Evolutionary conservation across 2,329 filamentous ascomycete genomes (phyloP).

Genomic region (Xylogone sp.): DNA sequence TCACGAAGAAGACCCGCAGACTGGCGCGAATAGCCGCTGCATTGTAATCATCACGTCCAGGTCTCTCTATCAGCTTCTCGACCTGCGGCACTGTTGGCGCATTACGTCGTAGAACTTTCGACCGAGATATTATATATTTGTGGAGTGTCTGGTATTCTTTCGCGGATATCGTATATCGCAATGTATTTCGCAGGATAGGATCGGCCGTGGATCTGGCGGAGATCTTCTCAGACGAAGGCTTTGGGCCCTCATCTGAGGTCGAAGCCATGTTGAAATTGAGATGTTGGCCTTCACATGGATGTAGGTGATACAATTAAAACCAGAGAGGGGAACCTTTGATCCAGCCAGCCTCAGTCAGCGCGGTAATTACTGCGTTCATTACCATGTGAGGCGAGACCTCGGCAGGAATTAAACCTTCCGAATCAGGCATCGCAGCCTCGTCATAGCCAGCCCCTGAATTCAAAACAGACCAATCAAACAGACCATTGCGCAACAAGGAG

Average conservation of each 20-base stretch:
- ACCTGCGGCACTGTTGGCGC: conserved; percentile 54
- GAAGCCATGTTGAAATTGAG: conserved; percentile 12
- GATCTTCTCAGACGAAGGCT: conserved; percentile 6
- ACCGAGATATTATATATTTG: conserved; percentile 74
- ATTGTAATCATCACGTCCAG: conserved; percentile 59
- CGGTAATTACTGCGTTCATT: not conserved
- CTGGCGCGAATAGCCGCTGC: conserved; percentile 67
- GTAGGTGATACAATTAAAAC: not conserved
- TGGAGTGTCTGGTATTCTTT: conserved; percentile 84
- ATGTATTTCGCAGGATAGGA: conserved; percentile 76
- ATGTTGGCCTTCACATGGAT: not conserved
- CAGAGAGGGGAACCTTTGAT: not conserved
- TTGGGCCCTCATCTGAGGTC: conserved; percentile 10
- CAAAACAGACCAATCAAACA: not conserved
- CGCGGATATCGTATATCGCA: conserved; percentile 81
- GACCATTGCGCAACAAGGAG: too few relatives aligned
- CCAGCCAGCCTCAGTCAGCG: not conserved
- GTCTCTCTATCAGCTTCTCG: conserved; percentile 33
- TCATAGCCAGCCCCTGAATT: not conserved
- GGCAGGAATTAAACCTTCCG: not conserved
- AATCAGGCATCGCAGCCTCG: not conserved
- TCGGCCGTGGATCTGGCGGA: conserved; percentile 42
- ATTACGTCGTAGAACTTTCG: conserved; percentile 51
- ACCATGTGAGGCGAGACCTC: not conserved
- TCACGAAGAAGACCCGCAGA: conserved; percentile 64